These are phyloP conservation scores for Camelina laxa DNA, from an alignment of 345 rosid species.

Conservation along the genomic window DNA sequence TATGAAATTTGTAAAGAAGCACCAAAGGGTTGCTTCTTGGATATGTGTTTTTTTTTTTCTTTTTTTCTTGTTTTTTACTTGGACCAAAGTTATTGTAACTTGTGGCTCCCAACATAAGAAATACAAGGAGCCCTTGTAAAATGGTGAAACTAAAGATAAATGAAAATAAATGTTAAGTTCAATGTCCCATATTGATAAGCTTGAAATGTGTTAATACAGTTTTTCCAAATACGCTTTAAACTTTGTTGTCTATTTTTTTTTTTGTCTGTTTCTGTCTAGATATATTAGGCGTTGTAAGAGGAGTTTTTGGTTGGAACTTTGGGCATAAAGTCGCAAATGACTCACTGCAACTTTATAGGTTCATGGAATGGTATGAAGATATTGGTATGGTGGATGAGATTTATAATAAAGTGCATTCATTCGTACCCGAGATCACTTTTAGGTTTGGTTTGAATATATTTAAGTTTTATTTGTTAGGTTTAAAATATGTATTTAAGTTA, in stretches of 20 bases:
- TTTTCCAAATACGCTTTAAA: background rate
- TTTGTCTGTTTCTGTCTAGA: background rate
- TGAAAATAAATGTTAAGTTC: constrained; percentile 14
- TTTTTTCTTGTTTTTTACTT: background rate
- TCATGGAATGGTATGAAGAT: constrained; percentile 11
- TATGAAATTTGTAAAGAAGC: constrained; percentile 32
- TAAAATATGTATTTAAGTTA: background rate
- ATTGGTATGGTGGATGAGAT: constrained; percentile 29
- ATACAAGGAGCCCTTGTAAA: constrained; percentile 36
- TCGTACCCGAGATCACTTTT: constrained; percentile 19
- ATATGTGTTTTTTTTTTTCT: background rate
- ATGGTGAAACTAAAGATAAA: constrained; percentile 26
- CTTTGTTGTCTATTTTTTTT: background rate
- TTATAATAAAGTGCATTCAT: background rate
- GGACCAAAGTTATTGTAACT: constrained; percentile 23
- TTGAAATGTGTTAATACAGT: background rate
- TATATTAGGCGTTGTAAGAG: background rate
- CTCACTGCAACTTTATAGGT: background rate
- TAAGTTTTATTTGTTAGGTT: background rate
- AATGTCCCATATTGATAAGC: background rate
- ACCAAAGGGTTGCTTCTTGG: constrained; percentile 41
- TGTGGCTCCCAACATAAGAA: constrained; percentile 30
- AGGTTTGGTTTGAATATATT: constrained; percentile 49
- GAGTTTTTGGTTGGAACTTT: constrained; percentile 6
- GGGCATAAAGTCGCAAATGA: background rate